phyloP scores from a whole-genome alignment of 2,329 filamentous ascomycete species.

The Claviceps africana region DNA sequence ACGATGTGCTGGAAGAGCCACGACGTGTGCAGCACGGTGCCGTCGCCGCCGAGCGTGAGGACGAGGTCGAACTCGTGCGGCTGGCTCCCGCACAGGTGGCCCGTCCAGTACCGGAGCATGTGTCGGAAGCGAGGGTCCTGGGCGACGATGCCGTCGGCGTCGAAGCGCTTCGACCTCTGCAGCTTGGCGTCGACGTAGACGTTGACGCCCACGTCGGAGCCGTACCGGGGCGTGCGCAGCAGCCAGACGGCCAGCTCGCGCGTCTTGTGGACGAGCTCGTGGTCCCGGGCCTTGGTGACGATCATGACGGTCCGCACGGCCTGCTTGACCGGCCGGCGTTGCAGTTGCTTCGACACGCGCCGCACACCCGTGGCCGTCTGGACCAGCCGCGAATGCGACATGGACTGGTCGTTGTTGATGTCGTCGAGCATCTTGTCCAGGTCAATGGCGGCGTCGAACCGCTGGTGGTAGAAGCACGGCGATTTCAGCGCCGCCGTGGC shows the following conservation, averaged over 20 bases:
- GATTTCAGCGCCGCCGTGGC: conserved; percentile 52
- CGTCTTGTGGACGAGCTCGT: conserved; percentile 78
- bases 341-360: conserved; percentile 90
- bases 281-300: conserved; percentile 93
- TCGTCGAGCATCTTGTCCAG: conserved; percentile 91
- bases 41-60: conserved; percentile 72
- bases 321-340: conserved; percentile 79
- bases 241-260: conserved; percentile 81
- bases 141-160: conserved; percentile 55
- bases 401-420: conserved; percentile 74
- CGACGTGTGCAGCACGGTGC: conserved; percentile 75
- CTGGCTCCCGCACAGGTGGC: conserved; percentile 83
- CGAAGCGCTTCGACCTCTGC: conserved; percentile 75
- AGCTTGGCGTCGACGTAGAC: conserved; percentile 98
- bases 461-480: conserved; percentile 94
- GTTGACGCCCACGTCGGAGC: conserved; percentile 78
- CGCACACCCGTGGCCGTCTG: conserved; percentile 91
- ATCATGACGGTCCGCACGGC: conserved; percentile 95
- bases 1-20: conserved; percentile 89
- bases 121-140: conserved; percentile 62
- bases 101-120: conserved; percentile 93
- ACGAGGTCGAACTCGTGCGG: conserved; percentile 95
- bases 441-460: conserved; percentile 92
- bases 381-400: conserved; percentile 86
- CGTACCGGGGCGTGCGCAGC: conserved; percentile 76